Percentiles rank a stretch among this genome's conserved stretches.
These are phyloP conservation scores for Yarrowia sp. DNA, from an alignment of 805 yeast species.

Conservation along the genomic window DNA sequence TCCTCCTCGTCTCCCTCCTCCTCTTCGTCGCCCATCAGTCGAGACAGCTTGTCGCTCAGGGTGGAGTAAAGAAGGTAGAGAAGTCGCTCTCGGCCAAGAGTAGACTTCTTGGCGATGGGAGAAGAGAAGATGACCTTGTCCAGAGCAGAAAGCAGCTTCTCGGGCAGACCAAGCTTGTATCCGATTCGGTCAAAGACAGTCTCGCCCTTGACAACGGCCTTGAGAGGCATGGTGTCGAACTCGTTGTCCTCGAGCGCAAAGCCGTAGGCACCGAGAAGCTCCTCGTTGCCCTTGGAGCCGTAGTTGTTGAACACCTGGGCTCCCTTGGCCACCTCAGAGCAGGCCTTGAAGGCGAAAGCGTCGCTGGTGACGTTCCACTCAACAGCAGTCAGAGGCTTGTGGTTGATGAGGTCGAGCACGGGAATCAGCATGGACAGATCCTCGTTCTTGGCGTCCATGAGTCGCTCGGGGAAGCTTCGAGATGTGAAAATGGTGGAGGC, in stretches of 20 bases:
- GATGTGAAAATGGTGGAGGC: slow-evolving; percentile 66
- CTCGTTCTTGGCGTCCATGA: slow-evolving; percentile 45
- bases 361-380: slow-evolving; percentile 51
- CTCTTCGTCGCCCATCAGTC: slow-evolving; percentile 22
- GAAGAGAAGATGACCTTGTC: slow-evolving; percentile 21
- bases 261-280: slow-evolving; percentile 76
- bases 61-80: slow-evolving; percentile 17
- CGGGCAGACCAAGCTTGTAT: slow-evolving; percentile 12
- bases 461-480: slow-evolving; percentile 71
- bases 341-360: slow-evolving; percentile 44
- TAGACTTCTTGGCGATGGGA: slow-evolving; percentile 4
- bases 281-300: slow-evolving; percentile 86
- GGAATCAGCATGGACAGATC: slow-evolving; percentile 70
- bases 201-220: slow-evolving; percentile 39
- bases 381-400: slow-evolving; percentile 57
- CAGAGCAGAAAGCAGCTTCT: slow-evolving; percentile 12
- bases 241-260: slow-evolving; percentile 59
- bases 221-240: slow-evolving; percentile 57
- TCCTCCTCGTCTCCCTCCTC: slow-evolving; percentile 2
- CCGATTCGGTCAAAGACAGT: slow-evolving; percentile 23
- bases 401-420: slow-evolving; percentile 75
- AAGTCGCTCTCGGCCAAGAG: slow-evolving; percentile 21
- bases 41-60: slow-evolving; percentile 15
- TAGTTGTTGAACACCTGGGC: slow-evolving; percentile 73
- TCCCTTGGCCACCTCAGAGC: slow-evolving; percentile 37